Evolutionary conservation across 2,329 filamentous ascomycete genomes (phyloP).

Genomic region (Grosmannia huntii): DNA sequence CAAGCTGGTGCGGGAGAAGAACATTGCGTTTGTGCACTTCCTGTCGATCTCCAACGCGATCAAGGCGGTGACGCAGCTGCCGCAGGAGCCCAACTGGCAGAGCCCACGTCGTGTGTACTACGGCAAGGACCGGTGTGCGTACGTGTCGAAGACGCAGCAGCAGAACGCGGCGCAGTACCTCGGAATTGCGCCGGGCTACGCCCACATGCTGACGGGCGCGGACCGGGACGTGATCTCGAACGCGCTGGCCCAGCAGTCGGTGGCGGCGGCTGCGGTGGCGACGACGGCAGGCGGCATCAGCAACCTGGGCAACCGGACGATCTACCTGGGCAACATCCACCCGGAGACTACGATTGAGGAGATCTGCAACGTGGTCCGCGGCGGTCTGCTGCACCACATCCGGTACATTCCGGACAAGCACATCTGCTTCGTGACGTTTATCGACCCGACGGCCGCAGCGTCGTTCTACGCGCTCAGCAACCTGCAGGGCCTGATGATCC

Average conservation of each 20-base stretch:
- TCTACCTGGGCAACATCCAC: conserved; percentile 97
- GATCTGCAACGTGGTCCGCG: conserved; percentile 97
- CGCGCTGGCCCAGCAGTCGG: conserved; percentile 91
- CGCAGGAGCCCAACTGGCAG: conserved; percentile 95
- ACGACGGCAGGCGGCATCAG: conserved; percentile 94
- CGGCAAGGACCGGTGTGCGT: conserved; percentile 95
- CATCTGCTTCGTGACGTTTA: conserved; percentile 99
- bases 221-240: conserved; percentile 95
- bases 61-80: conserved; percentile 93
- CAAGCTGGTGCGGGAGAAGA: conserved; percentile 96
- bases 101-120: conserved; percentile 93
- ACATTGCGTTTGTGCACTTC: conserved; percentile 95
- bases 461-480: conserved; percentile 98
- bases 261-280: conserved; percentile 89
- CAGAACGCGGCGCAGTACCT: conserved; percentile 98
- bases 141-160: conserved; percentile 98
- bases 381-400: conserved; percentile 91
- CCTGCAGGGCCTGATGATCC: conserved; percentile 95
- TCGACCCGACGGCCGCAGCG: conserved; percentile 92
- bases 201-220: conserved; percentile 88
- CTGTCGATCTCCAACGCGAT: conserved; percentile 95
- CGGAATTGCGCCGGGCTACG: conserved; percentile 91
- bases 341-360: conserved; percentile 98
- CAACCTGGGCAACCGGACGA: conserved; percentile 93
- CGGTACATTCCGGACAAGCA: conserved; percentile 99